Evolutionary conservation across 148 eudicot genomes (phyloP), one percentile per base, ranked within the genome.

Genomic region (Gaultheria prostrata): DNA sequence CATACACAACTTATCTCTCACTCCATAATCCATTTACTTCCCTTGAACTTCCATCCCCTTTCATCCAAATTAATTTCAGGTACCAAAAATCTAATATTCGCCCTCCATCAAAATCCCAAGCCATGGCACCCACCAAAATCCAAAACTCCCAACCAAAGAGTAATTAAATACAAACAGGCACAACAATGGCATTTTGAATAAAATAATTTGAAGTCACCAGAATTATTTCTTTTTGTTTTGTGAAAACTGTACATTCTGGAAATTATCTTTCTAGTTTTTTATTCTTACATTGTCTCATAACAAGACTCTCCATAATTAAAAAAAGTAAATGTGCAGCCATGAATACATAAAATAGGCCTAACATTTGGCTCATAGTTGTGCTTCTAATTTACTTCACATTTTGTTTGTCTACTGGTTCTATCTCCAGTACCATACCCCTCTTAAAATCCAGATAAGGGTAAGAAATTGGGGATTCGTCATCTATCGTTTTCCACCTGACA

Each of bases 401-500:
- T 12, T 84, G 7, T 72, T 43, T 72, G 39, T 79, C 39, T 59
- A n/a, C 8, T 72, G 80, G 86, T 74, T 88, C 85, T 11, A 88
- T 46, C 32, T 86, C 87, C 35, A 90, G 77, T 51, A 39, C 21
- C 45, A 90, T 63, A 18, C 86, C 90, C 57, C 72, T 83, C 76
- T 81, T 84, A 71, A 90, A 90, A 4, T 89, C 92, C 87, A 90
- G 45, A 59, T 86, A 90, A 1, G 92, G 92, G 82, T 78, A 84
- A 49, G 89, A 88, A 7, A 90, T 78, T 51, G 92, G 91, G 63
- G 10, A 80, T 51, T 89, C 91, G 10, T 87, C 91, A 50, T 75
- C 92, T 33, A 81, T 82, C 15, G 65, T 51, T 86, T 83, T 89
- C 92, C 92, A 90, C 87, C 92, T 90, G 81, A 13, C 43, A 48